Evolutionary conservation across 306 rosid genomes (phyloP).

Genomic region (Gastrolobium villosum): DNA sequence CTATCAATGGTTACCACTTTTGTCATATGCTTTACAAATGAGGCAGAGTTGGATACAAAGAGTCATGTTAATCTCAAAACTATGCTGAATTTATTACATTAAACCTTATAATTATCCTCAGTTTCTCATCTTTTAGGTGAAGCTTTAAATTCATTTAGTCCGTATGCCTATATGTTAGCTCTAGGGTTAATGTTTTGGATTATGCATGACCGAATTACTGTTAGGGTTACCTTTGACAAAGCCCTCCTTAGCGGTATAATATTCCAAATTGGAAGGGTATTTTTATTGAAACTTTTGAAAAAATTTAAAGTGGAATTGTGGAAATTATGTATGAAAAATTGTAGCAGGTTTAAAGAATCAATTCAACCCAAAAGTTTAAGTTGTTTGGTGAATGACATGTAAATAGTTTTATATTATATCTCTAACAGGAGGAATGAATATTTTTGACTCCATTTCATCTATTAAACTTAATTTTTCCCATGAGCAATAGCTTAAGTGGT

Average conservation of each 20-base stretch:
- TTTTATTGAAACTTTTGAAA: background rate
- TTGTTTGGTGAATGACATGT: no score
- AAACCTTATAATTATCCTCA: background rate
- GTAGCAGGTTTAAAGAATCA: background rate
- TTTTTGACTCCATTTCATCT: background rate
- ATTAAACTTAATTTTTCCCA: background rate
- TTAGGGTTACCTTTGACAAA: background rate
- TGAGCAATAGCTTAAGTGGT: background rate
- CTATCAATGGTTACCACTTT: conserved; percentile 17
- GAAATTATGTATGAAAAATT: background rate
- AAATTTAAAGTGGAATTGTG: background rate
- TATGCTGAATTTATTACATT: background rate
- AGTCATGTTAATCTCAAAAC: background rate
- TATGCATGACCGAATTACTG: background rate
- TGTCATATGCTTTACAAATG: conserved; percentile 1
- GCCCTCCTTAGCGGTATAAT: background rate
- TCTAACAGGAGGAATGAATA: background rate
- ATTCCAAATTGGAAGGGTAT: background rate
- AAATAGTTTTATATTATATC: no score
- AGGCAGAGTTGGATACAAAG: background rate
- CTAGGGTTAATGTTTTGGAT: background rate
- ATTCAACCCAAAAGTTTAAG: no score
- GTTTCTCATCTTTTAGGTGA: background rate
- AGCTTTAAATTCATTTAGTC: background rate
- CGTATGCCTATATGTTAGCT: background rate